These are phyloP conservation scores for Alternaria sp. DNA, from an alignment of 2,329 filamentous ascomycete genomes.

Conservation along the genomic window DNA sequence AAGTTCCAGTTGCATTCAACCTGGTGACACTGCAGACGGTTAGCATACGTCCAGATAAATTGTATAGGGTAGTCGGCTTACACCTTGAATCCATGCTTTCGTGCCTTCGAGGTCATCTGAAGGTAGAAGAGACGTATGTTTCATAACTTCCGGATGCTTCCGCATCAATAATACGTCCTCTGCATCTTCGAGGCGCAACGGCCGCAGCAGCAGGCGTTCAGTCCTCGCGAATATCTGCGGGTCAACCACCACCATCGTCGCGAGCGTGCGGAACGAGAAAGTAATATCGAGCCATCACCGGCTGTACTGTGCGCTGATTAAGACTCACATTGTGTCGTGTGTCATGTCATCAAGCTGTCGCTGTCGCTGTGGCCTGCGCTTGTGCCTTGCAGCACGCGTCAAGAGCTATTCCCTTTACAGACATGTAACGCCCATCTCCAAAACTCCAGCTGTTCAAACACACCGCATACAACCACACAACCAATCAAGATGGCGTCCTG, in stretches of 20 bases:
- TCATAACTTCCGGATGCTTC: constrained; percentile 67
- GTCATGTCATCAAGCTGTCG: constrained; percentile 26
- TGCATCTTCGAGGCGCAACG: constrained; percentile 59
- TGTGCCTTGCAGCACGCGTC: constrained; percentile 15
- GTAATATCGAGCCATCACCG: constrained; percentile 24
- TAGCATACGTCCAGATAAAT: not conserved
- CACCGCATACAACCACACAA: constrained; percentile 20
- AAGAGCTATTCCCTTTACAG: constrained; percentile 25
- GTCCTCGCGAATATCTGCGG: constrained; percentile 49
- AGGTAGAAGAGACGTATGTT: constrained; percentile 60
- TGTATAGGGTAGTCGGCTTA: not conserved
- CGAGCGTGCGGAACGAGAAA: not conserved
- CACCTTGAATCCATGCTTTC: constrained; percentile 48
- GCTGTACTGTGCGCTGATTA: not conserved
- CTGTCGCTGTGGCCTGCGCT: constrained; percentile 3
- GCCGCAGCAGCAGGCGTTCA: constrained; percentile 62
- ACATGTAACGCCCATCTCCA: constrained; percentile 20
- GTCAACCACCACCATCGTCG: constrained; percentile 44
- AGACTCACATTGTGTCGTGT: constrained; percentile 26
- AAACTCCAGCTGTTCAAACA: constrained; percentile 22
- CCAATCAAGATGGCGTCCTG: constrained; percentile 33
- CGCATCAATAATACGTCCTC: constrained; percentile 60
- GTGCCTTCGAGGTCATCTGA: constrained; percentile 54
- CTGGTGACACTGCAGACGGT: constrained; percentile 28
- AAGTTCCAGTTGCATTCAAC: constrained; percentile 61